Base-by-base conservation (phyloP, 2,329 filamentous ascomycete species). In the Xylaria sp. region DNA sequence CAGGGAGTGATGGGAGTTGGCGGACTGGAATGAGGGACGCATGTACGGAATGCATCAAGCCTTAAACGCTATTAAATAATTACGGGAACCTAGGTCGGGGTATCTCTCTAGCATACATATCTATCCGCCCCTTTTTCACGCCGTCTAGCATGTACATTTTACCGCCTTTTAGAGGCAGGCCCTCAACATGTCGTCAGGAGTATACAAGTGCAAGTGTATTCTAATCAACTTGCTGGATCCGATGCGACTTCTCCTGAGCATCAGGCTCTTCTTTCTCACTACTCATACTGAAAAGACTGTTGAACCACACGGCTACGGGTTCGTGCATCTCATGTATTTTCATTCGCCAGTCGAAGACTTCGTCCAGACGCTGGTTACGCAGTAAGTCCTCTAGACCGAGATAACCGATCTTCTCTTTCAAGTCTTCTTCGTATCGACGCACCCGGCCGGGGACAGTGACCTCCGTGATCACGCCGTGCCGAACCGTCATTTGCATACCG, bases 1-100 rank as follows among this genome's bases (percentile, higher is more conserved):
- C 80, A 92, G 59, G 93, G 94, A 0, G 92, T 97, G 2, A 96
- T 97, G 92, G 66, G 66, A 1, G 59, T 61, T 6, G 42, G 55
- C 52, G 48, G 59, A 55, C 47, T 70, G 50, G 63, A 63, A 19
- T 62, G 23, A 58, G 48, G 10, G n/a, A 46, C 35, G 16, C 4
- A 10, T 42, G 5, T n/a, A 42, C 37, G 13, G 42, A 10, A 42
- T 42, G 39, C 13, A 58, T 34, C 4, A 35, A n/a, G 46, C 19
- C 35, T 30, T 62, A 53, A 48, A 51, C 50, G 30, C 30, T 48
- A 50, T 56, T 3, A 46, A 46, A 57, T 23, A 55, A 59, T 59
- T 10, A 58, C 37, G 44, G 37, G 55, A 30, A 52, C 44, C 8
- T 54, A 16, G 30, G 13, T 34, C 1, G 53, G 57, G 59, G 49